Conservation (phyloP, 441 rosid species). For the Corymbia citriodora region DNA sequence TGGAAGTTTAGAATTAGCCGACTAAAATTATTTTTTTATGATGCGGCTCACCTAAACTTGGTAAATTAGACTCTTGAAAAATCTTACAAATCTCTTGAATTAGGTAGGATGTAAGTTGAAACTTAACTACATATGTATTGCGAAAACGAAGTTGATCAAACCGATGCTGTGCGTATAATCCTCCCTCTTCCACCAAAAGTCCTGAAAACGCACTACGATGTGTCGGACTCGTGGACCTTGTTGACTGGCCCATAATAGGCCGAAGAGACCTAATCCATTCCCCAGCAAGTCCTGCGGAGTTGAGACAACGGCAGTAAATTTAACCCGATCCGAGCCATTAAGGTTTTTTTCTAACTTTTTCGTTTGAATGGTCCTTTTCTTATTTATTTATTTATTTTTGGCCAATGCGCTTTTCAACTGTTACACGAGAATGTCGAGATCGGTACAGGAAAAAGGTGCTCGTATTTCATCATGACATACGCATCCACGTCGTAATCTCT, state of each 20-base stretch:
- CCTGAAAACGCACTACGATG: background rate
- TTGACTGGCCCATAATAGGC: background rate
- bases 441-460: background rate
- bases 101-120: background rate
- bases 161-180: background rate
- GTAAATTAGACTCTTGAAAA: background rate
- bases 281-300: background rate
- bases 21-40: background rate
- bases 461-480: background rate
- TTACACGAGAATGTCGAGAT: background rate
- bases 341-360: background rate
- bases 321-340: background rate
- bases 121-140: background rate
- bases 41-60: background rate
- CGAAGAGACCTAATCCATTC: background rate
- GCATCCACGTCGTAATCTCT: background rate
- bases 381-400: background rate
- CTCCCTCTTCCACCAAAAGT: background rate
- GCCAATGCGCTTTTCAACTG: background rate
- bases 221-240: accelerated
- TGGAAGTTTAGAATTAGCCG: background rate
- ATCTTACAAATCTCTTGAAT: background rate
- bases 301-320: background rate
- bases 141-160: background rate
- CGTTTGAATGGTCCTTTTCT: background rate